A percentile compares a stretch with the other conserved stretches of the same genome.
These are phyloP conservation scores for Yamadazyma trypodendri DNA, from an alignment of 1,139 yeast species.

Conservation along the genomic window DNA sequence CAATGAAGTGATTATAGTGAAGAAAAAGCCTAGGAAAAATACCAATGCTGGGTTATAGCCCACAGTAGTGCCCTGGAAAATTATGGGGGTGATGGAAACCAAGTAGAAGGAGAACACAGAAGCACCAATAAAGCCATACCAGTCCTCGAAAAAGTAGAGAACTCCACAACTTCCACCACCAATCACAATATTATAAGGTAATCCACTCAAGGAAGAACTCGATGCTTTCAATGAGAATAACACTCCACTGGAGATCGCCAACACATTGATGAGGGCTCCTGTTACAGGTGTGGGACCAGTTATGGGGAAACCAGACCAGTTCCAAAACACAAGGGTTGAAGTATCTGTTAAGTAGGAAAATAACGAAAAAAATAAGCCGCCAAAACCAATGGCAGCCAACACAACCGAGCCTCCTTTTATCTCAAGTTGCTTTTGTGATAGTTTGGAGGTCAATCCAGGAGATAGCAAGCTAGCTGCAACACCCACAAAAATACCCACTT, in stretches of 20 bases:
- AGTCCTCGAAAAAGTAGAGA: slow-evolving; percentile 56
- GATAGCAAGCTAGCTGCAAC: slow-evolving; percentile 60
- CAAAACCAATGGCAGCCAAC: slow-evolving; percentile 68
- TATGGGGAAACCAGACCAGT: slow-evolving; percentile 91
- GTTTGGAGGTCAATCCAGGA: slow-evolving; percentile 22
- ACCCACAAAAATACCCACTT: slow-evolving; percentile 67
- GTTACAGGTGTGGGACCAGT: slow-evolving; percentile 89
- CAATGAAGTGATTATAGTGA: slow-evolving; percentile 57
- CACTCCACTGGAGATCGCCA: slow-evolving; percentile 59
- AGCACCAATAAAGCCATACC: slow-evolving; percentile 87
- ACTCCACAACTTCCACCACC: slow-evolving; percentile 54
- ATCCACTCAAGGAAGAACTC: slow-evolving; percentile 25
- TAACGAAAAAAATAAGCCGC: slow-evolving; percentile 69
- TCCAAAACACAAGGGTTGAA: slow-evolving; percentile 83
- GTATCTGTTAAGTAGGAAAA: slow-evolving; percentile 81
- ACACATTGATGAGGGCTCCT: slow-evolving; percentile 71
- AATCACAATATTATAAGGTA: slow-evolving; percentile 26
- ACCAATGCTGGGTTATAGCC: slow-evolving; percentile 58
- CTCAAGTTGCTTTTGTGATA: slow-evolving; percentile 12
- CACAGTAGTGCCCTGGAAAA: slow-evolving; percentile 57
- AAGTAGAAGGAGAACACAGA: slow-evolving; percentile 62
- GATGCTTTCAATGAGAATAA: slow-evolving; percentile 25
- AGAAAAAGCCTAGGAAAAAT: slow-evolving; percentile 57
- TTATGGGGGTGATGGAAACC: slow-evolving; percentile 60
- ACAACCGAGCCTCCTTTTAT: slow-evolving; percentile 39